These are phyloP conservation scores for Bipolaris cookei DNA, from an alignment of 2,329 filamentous ascomycete genomes.

Conservation along the genomic window DNA sequence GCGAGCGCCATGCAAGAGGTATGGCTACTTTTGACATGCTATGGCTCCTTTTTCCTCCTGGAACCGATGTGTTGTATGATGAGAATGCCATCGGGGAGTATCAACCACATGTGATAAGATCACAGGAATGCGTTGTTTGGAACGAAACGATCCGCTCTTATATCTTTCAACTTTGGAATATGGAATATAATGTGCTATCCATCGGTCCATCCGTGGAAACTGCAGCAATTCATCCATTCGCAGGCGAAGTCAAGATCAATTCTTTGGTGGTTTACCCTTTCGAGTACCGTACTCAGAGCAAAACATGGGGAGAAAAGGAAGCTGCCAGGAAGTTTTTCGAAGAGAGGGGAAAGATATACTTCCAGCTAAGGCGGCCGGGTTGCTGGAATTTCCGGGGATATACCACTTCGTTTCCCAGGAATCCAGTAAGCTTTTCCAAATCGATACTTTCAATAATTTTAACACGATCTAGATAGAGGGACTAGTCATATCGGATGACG, in stretches of 20 bases:
- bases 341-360: neutral
- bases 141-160: neutral
- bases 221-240: neutral
- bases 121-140: neutral
- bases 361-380: neutral
- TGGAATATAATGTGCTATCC: neutral
- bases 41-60: neutral
- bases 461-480: neutral
- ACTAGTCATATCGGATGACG: neutral
- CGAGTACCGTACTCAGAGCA: neutral
- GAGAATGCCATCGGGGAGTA: neutral
- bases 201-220: neutral
- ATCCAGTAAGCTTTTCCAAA: neutral
- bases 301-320: neutral
- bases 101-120: neutral
- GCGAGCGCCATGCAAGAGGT: neutral
- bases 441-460: neutral
- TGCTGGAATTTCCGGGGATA: slow-evolving; percentile 2
- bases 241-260: neutral
- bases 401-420: neutral
- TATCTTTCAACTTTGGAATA: neutral
- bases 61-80: neutral
- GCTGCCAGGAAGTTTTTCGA: neutral
- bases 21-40: neutral
- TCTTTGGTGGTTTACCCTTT: neutral